These are phyloP conservation scores for Calonectria hawksworthii DNA, from an alignment of 2,329 filamentous ascomycete species.

Conservation along the genomic window DNA sequence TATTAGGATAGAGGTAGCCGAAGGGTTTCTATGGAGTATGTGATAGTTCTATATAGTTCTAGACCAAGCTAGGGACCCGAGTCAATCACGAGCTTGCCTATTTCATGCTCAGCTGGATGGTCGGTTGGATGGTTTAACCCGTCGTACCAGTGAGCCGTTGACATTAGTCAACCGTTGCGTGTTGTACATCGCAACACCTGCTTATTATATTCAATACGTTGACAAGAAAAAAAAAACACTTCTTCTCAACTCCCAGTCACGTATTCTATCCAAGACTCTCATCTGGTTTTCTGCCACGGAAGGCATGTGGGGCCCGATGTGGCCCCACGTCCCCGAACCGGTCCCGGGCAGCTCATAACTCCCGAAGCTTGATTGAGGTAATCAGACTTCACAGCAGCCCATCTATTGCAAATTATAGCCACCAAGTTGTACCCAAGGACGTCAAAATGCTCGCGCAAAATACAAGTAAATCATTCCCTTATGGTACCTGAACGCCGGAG, in stretches of 20 bases:
- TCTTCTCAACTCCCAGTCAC: background rate
- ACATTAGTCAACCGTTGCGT: too few species aligned
- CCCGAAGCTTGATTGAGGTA: background rate
- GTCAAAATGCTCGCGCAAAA: rapidly evolving
- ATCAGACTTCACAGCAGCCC: background rate
- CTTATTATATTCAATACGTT: too few species aligned
- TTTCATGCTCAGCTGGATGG: background rate
- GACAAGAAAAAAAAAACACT: too few species aligned
- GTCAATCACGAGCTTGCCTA: background rate
- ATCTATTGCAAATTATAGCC: background rate
- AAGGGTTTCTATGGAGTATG: background rate
- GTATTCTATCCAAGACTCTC: background rate
- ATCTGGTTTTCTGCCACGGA: background rate
- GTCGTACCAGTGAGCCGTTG: too few species aligned
- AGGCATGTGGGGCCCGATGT: background rate
- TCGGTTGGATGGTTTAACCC: too few species aligned
- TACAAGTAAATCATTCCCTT: background rate
- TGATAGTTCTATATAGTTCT: background rate
- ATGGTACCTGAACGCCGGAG: background rate
- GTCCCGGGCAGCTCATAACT: background rate
- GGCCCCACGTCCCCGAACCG: background rate
- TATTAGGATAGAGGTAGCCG: rapidly evolving
- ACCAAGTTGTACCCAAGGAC: too few species aligned
- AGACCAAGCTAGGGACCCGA: background rate
- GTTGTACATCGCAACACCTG: too few species aligned